These are phyloP conservation scores for Spongispora temasekensis DNA, from an alignment of 1,284 basidiomycete genomes.

Conservation along the genomic window DNA sequence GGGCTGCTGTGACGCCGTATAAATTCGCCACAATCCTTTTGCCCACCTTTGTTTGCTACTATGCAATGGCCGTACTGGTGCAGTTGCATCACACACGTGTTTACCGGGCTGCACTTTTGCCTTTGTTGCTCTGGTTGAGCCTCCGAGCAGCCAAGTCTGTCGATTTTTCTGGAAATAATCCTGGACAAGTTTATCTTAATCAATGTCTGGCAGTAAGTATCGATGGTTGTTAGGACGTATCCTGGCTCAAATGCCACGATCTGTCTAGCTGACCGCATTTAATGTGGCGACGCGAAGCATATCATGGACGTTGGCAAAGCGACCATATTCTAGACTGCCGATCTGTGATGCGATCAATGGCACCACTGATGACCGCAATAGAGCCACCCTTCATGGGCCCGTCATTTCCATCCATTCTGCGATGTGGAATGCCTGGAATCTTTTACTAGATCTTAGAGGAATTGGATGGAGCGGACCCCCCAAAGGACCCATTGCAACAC, in stretches of 20 bases:
- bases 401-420: slow-evolving; percentile 8
- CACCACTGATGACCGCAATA: neutral
- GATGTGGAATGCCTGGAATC: slow-evolving; percentile 33
- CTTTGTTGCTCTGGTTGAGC: slow-evolving; percentile 18
- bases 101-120: slow-evolving; percentile 27
- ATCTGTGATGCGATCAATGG: neutral
- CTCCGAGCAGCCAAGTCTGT: slow-evolving; percentile 15
- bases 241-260: neutral
- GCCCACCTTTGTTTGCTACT: slow-evolving; percentile 19
- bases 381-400: neutral
- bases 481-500: slow-evolving; percentile 13
- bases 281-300: slow-evolving; percentile 25
- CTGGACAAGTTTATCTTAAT: slow-evolving; percentile 19
- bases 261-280: slow-evolving; percentile 29
- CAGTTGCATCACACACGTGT: slow-evolving; percentile 25
- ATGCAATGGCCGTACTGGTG: slow-evolving; percentile 32
- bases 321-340: slow-evolving; percentile 20
- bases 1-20: slow-evolving; percentile 18
- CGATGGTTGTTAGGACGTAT: too few relatives aligned
- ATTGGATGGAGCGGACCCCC: slow-evolving; percentile 28
- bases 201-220: slow-evolving; percentile 28
- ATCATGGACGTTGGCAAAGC: slow-evolving; percentile 20
- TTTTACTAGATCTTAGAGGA: slow-evolving; percentile 24
- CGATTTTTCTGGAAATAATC: slow-evolving; percentile 23
- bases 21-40: slow-evolving; percentile 21